A percentile compares a stretch with the other conserved stretches of the same genome.
Conservation (phyloP, 768 basidiomycete species). For the Tulasnella sp. region DNA sequence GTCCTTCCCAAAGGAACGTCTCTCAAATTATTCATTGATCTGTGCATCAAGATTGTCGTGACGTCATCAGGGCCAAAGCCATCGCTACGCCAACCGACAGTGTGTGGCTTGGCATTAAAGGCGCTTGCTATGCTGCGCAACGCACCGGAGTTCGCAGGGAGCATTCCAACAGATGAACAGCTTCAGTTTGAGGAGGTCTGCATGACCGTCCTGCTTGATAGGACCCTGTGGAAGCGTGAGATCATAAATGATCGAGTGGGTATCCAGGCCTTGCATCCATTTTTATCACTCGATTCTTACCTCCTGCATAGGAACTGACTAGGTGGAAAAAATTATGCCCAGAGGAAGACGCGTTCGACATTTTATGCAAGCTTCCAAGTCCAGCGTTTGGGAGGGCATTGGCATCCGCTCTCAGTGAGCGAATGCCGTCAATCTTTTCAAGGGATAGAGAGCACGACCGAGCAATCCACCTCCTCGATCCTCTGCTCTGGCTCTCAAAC, state of each 20-base stretch:
- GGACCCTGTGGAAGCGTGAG: background rate
- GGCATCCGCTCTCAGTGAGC: background rate
- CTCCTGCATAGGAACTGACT: background rate
- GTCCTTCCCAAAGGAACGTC: background rate
- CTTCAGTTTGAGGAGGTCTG: background rate
- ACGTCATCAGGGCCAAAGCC: background rate
- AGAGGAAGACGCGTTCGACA: background rate
- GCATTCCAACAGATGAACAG: background rate
- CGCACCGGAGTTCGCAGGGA: background rate
- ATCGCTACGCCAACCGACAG: background rate
- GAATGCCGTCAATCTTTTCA: background rate
- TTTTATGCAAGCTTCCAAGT: background rate
- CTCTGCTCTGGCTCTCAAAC: conserved; percentile 1
- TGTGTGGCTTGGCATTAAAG: background rate
- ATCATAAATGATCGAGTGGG: background rate
- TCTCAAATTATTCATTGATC: background rate
- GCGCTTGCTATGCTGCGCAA: background rate
- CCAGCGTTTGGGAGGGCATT: background rate
- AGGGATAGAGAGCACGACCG: background rate
- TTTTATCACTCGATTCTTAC: background rate
- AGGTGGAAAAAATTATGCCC: background rate
- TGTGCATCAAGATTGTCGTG: background rate
- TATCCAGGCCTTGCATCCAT: background rate
- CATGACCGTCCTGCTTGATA: background rate
- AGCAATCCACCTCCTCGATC: background rate